Evolutionary conservation across 192 early-diverging fungal genomes (phyloP).

Genomic region (Helicostylum pulchrum): DNA sequence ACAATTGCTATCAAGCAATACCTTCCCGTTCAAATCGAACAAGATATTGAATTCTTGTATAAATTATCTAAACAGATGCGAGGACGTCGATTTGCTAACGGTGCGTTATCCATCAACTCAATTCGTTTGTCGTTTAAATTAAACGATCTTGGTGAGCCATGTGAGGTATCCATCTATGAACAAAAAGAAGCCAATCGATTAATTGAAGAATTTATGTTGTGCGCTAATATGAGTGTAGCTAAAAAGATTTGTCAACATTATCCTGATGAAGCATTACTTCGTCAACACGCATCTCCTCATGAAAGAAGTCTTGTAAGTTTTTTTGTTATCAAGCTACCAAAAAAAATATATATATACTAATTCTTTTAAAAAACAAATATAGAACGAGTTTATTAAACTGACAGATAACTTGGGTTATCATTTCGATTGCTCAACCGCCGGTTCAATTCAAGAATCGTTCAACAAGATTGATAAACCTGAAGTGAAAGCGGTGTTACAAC

Average conservation of each 20-base stretch:
- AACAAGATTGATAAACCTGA: constrained; percentile 56
- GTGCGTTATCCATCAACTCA: constrained; percentile 89
- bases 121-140: constrained; percentile 90
- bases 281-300: constrained; percentile 75
- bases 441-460: constrained; percentile 55
- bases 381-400: constrained; percentile 54
- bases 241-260: constrained; percentile 82
- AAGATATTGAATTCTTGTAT: constrained; percentile 28
- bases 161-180: constrained; percentile 81
- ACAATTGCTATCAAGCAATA: constrained; percentile 12
- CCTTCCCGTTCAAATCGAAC: constrained; percentile 12
- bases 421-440: constrained; percentile 67
- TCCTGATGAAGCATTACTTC: constrained; percentile 90
- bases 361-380: neutral
- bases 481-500: constrained; percentile 68
- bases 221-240: constrained; percentile 96
- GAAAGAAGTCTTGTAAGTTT: constrained; percentile 43
- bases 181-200: constrained; percentile 94
- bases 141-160: constrained; percentile 81
- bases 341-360: constrained; percentile 14
- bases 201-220: constrained; percentile 98
- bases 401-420: constrained; percentile 59
- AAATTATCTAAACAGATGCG: constrained; percentile 78
- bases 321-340: constrained; percentile 11
- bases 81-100: constrained; percentile 72